Base-by-base conservation (phyloP, 2,329 filamentous ascomycete species). In the Whalleya microplaca region DNA sequence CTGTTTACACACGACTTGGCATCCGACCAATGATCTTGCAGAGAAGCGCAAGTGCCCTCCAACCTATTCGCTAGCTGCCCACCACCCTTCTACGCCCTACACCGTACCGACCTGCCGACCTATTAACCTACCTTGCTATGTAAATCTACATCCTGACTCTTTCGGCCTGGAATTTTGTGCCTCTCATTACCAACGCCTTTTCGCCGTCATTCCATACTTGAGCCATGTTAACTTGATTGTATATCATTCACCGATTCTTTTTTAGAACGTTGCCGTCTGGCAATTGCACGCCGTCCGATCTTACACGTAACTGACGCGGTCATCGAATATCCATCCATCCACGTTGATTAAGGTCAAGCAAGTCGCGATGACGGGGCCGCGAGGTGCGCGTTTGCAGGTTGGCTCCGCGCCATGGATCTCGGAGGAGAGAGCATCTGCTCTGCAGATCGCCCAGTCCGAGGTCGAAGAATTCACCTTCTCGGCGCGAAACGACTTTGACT, bases 391-490 rank as follows among this genome's bases (percentile, higher is more conserved):
- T 74, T 73, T 85, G 69, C 83, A 89, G 70, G 87, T 96, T 65
- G 93, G 92, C 73, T 95, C 92, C 58, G 79, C 86, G 68, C 81
- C 88, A 76, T 99, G 95, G 95, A 86, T 97, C 63, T 79, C 87
- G 29, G 87, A 91, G 64, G 95, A 99, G 79, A 85, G 93, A 66
- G 83, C 88, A 43, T 90, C 93, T 68, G 88, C 91, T 14, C 78
- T 86, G 52, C 84, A 90, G 63, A 87, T 97, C 61, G 84, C 90
- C 16, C 82, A 89, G 45, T 84, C 92, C 53, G 95, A 98, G 73
- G 84, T 91, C 52, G 94, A 98, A 65, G 96, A 99, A 76, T 96
- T 98, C 70, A 86, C 90, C 43, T 98, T 91, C 76, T 92, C 92
- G 27, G 93, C 91, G 60, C 86, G 91, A 56, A 96, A 98, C 75